Conservation (phyloP, 768 basidiomycete genomes). For the Russula vinacea region DNA sequence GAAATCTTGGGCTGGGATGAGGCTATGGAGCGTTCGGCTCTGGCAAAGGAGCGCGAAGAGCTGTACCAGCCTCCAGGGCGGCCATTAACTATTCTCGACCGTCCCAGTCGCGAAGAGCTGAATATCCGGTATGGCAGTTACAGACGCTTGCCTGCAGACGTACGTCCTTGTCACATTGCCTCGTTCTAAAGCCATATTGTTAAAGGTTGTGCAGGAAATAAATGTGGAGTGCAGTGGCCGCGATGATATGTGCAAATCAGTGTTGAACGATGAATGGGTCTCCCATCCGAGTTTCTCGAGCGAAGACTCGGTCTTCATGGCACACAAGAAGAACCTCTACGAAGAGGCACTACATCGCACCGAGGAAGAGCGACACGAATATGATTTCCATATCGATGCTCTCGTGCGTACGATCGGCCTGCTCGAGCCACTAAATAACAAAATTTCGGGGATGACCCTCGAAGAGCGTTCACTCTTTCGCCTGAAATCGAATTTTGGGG, state of each 20-base stretch:
- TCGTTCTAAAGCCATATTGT: conserved; percentile 14
- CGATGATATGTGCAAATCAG: conserved; percentile 94
- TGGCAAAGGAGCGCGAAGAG: conserved; percentile 36
- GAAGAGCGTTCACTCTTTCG: conserved; percentile 83
- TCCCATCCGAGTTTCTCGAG: conserved; percentile 94
- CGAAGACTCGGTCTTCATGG: conserved; percentile 88
- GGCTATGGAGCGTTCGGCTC: conserved; percentile 44
- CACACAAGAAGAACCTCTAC: conserved; percentile 91
- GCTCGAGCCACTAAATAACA: conserved; percentile 87
- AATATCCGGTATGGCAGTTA: conserved; percentile 85
- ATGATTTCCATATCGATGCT: conserved; percentile 97
- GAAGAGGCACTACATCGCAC: conserved; percentile 95
- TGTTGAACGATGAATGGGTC: conserved; percentile 98
- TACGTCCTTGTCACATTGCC: conserved; percentile 43
- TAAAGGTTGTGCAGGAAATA: conserved; percentile 56
- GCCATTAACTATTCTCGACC: conserved; percentile 34
- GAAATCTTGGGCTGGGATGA: conserved; percentile 89
- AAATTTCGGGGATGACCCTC: conserved; percentile 70
- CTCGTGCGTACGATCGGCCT: conserved; percentile 85
- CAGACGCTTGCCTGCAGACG: conserved; percentile 72
- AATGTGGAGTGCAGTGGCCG: conserved; percentile 90
- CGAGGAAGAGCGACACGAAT: conserved; percentile 98
- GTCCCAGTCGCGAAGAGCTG: conserved; percentile 61
- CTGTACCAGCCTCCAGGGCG: conserved; percentile 27
- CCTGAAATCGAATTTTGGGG: conserved; percentile 84